Conservation (phyloP, 202 grass and related monocot genomes). For the Panicum virgatum region DNA sequence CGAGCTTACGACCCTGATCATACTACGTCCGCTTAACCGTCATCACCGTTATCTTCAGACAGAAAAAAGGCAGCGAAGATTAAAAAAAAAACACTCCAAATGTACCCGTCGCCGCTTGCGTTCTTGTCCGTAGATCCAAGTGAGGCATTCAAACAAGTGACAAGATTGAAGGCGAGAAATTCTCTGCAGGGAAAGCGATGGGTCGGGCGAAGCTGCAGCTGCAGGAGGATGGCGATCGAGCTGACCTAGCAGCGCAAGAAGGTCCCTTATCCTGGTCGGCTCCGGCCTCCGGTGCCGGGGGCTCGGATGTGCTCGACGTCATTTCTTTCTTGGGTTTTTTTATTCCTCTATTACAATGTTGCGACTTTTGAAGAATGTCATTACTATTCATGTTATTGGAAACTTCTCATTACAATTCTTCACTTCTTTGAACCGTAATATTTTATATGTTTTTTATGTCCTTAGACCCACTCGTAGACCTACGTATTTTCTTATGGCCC, state of each 20-base stretch:
- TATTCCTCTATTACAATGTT: too few relatives aligned
- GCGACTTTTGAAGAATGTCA: too few relatives aligned
- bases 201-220: neutral
- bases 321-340: neutral
- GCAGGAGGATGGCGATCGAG: neutral
- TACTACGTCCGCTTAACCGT: neutral
- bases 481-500: too few relatives aligned
- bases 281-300: neutral
- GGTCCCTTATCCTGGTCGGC: neutral
- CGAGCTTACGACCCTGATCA: neutral
- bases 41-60: neutral
- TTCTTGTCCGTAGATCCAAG: neutral
- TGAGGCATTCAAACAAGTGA: neutral
- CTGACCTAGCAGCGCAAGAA: conserved; percentile 8
- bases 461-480: too few relatives aligned
- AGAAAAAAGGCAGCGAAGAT: neutral
- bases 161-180: neutral
- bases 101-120: neutral
- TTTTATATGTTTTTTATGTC: too few relatives aligned
- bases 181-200: conserved; percentile 7
- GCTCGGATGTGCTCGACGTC: neutral
- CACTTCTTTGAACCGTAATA: too few relatives aligned
- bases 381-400: too few relatives aligned
- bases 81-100: neutral
- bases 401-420: too few relatives aligned